These are phyloP conservation scores for Chimonanthus salicifolius DNA, from an alignment of 164 flowering plant genomes.

Conservation along the genomic window DNA sequence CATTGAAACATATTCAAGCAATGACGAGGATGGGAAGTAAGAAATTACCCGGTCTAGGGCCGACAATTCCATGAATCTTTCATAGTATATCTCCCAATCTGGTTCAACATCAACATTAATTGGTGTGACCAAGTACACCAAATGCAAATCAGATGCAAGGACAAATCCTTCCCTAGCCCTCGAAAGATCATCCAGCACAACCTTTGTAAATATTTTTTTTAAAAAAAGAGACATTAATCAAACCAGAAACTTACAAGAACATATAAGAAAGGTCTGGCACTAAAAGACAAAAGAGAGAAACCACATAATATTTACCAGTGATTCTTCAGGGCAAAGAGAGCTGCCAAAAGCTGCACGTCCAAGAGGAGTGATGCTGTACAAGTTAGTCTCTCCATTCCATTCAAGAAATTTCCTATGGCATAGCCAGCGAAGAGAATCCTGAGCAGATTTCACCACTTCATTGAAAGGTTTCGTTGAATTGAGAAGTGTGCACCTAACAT, in stretches of 20 bases:
- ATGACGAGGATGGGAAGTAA: not conserved
- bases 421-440: slow-evolving; percentile 94
- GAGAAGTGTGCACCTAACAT: slow-evolving; percentile 94
- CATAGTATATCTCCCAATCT: slow-evolving; percentile 92
- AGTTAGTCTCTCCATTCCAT: slow-evolving; percentile 92
- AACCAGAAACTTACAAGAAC: not conserved
- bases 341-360: slow-evolving; percentile 98
- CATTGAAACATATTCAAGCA: not conserved
- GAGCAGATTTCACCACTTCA: slow-evolving; percentile 95
- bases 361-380: slow-evolving; percentile 87
- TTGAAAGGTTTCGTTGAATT: slow-evolving; percentile 94
- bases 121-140: slow-evolving; percentile 92
- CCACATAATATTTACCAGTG: slow-evolving; percentile 52
- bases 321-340: slow-evolving; percentile 92
- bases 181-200: slow-evolving; percentile 88
- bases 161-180: slow-evolving; percentile 98
- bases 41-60: slow-evolving; percentile 71
- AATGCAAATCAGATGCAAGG: slow-evolving; percentile 92
- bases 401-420: slow-evolving; percentile 83
- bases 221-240: not conserved
- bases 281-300: not conserved
- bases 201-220: slow-evolving; percentile 27
- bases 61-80: slow-evolving; percentile 82
- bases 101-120: slow-evolving; percentile 95
- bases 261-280: not conserved